Evolutionary conservation across 345 rosid genomes (phyloP).

Genomic region (Gossypium anomalum): DNA sequence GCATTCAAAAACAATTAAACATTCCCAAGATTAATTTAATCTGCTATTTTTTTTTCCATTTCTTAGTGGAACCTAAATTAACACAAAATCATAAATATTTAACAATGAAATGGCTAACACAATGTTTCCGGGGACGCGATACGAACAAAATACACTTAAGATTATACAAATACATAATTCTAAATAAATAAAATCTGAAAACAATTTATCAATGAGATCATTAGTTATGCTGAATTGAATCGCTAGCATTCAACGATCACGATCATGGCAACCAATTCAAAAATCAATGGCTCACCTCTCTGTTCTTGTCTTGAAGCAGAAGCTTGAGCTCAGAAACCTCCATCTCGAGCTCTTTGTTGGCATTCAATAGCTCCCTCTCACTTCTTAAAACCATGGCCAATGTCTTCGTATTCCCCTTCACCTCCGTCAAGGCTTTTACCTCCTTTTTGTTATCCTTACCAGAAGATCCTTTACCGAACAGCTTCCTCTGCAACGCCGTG

Average conservation of each 20-base stretch:
- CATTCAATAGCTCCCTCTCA: conserved; percentile 76
- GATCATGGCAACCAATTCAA: background rate
- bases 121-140: too few relatives aligned
- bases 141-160: too few relatives aligned
- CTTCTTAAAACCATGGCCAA: conserved; percentile 86
- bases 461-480: conserved; percentile 51
- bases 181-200: too few relatives aligned
- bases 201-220: too few relatives aligned
- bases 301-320: conserved; percentile 57
- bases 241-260: background rate
- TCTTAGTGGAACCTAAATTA: background rate
- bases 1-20: background rate
- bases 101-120: background rate
- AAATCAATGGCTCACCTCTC: conserved; percentile 42
- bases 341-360: conserved; percentile 63
- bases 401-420: conserved; percentile 71
- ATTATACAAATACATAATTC: too few relatives aligned
- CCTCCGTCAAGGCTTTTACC: conserved; percentile 65
- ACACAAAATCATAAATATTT: background rate
- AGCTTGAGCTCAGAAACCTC: conserved; percentile 54
- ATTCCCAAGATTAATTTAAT: background rate
- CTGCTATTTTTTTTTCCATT: background rate
- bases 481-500: conserved; percentile 66
- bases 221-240: background rate
- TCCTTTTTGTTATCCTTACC: conserved; percentile 31